phyloP scores from a whole-genome alignment of 2,329 filamentous ascomycete species.

The Trichoderma polysporum region DNA sequence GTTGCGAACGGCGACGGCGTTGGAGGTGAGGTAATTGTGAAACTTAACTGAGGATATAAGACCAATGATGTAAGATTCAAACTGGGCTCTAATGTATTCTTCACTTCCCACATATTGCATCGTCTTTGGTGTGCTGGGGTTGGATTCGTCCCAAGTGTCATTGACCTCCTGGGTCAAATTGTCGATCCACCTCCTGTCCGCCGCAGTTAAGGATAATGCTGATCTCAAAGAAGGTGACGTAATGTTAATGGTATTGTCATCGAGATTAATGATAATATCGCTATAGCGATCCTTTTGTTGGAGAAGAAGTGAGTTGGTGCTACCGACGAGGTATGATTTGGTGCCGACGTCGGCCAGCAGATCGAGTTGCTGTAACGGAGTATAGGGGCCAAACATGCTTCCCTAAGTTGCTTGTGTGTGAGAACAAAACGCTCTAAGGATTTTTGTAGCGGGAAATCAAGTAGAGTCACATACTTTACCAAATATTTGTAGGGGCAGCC shows the following conservation, averaged over 20 bases:
- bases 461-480: slow-evolving; percentile 63
- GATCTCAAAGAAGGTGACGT: slow-evolving; percentile 74
- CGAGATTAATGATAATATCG: slow-evolving; percentile 93
- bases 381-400: slow-evolving; percentile 94
- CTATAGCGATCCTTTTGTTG: slow-evolving; percentile 96
- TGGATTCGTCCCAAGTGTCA: slow-evolving; percentile 93
- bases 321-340: slow-evolving; percentile 96
- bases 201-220: slow-evolving; percentile 75
- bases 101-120: slow-evolving; percentile 94
- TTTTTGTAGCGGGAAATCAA: not conserved
- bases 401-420: slow-evolving; percentile 53
- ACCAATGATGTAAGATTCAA: slow-evolving; percentile 92
- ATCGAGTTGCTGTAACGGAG: slow-evolving; percentile 91
- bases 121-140: slow-evolving; percentile 86
- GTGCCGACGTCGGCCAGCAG: slow-evolving; percentile 89
- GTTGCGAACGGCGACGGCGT: slow-evolving; percentile 60
- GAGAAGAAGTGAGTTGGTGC: slow-evolving; percentile 89
- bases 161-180: slow-evolving; percentile 89
- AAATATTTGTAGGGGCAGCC: slow-evolving; percentile 90
- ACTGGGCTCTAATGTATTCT: slow-evolving; percentile 95
- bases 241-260: slow-evolving; percentile 83
- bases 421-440: not conserved
- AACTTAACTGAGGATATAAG: slow-evolving; percentile 89
- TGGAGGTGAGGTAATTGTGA: slow-evolving; percentile 67
- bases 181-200: slow-evolving; percentile 95